Base-by-base conservation (phyloP, 202 grass and related monocot genomes). In the Carex sylvatica region DNA sequence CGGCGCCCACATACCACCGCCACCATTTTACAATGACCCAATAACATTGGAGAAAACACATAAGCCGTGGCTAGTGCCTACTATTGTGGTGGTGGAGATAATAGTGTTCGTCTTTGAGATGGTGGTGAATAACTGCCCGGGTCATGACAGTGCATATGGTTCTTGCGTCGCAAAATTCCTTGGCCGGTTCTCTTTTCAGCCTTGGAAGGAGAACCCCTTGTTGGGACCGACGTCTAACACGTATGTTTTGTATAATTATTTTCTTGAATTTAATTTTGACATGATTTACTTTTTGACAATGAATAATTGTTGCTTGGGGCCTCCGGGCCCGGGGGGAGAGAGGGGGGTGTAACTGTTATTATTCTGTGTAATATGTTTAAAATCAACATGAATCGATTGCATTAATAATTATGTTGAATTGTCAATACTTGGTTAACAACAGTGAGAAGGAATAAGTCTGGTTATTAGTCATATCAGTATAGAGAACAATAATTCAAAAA, bases 131-230 rank as follows among this genome's bases (percentile, higher is more conserved):
- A 66, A 97, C 83, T 97, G 94, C 87, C 94, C 94, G 0, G 63
- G 63, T 81, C 40, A 82, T 78, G 55, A 80, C 4, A 84, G 75
- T 59, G 61, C 44, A 2, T 74, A 55, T 15, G 86, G 79, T 4
- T 70, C 60, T 59, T 97, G 94, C 82, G 46, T 94, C 53, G 91
- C 84, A 28, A 6, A 56, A 19, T 86, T 90, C 89, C 91, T 97
- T 76, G 83, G 11, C n/a, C 94, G 91, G 84, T 85, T 97, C 62
- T 97, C 94, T 64, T 97, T 97, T 83, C 91, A 97, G 91, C 91
- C 94, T n/a, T 75, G 91, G 89, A 92, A 82, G 83, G 89, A 97
- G 88, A 97, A 97, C 76, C 94, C 94, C 5, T 79, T 97, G 76
- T 61, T 97, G 82, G 94, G 94, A 2, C 91, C 94, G 11, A 75